phyloP scores from a whole-genome alignment of 495 filamentous ascomycete species.

The Hypoxylon lenormandii region DNA sequence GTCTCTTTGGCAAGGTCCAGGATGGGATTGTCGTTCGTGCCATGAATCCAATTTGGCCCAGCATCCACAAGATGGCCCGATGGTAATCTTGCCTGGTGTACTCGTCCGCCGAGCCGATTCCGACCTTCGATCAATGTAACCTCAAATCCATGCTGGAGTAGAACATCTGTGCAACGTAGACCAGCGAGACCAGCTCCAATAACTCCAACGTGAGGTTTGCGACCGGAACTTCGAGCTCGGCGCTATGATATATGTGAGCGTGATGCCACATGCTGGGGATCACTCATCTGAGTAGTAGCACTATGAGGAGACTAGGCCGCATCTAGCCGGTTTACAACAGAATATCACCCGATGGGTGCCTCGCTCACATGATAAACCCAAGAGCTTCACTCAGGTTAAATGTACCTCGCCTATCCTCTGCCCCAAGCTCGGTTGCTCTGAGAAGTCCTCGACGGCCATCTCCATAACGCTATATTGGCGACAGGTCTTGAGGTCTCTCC shows the following conservation, averaged over 20 bases:
- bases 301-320: slow-evolving; percentile 51
- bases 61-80: slow-evolving; percentile 67
- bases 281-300: slow-evolving; percentile 53
- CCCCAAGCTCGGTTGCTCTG: slow-evolving; percentile 36
- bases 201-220: slow-evolving; percentile 70
- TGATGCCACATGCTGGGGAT: slow-evolving; percentile 32
- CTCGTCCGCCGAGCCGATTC: slow-evolving; percentile 83
- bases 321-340: slow-evolving; percentile 46
- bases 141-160: slow-evolving; percentile 78
- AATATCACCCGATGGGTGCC: slow-evolving; percentile 48
- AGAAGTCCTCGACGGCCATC: slow-evolving; percentile 34
- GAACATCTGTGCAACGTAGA: slow-evolving; percentile 83
- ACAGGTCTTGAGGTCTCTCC: slow-evolving; percentile 60
- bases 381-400: slow-evolving; percentile 45
- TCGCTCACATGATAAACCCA: slow-evolving; percentile 52
- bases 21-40: slow-evolving; percentile 86
- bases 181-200: slow-evolving; percentile 91
- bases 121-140: slow-evolving; percentile 90
- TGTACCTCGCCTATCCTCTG: slow-evolving; percentile 51
- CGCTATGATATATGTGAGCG: slow-evolving; percentile 54
- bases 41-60: slow-evolving; percentile 97
- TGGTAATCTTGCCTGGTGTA: slow-evolving; percentile 66
- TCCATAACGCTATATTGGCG: slow-evolving; percentile 53
- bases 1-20: slow-evolving; percentile 78
- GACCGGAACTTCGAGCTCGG: slow-evolving; percentile 50